These are phyloP conservation scores for Claviceps digitariae DNA, from an alignment of 2,329 filamentous ascomycete genomes.

Conservation along the genomic window DNA sequence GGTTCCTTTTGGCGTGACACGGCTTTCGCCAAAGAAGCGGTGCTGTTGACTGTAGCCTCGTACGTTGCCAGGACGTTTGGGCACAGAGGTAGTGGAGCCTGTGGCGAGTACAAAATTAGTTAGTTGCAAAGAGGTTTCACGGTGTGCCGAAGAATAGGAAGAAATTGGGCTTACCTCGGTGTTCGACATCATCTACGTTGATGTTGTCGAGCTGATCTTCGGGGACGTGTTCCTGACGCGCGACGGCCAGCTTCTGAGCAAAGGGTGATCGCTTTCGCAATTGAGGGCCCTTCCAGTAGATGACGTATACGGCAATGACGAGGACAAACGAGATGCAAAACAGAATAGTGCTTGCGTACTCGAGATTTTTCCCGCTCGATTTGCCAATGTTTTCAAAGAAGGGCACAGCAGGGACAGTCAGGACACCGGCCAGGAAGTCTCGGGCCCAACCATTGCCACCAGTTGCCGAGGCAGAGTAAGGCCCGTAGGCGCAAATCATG, in stretches of 20 bases:
- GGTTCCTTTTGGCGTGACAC: conserved; percentile 24
- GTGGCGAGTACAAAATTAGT: neutral
- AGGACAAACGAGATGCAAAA: conserved; percentile 48
- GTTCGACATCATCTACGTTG: conserved; percentile 11
- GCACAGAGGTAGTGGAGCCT: conserved; percentile 11
- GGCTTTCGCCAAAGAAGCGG: conserved; percentile 28
- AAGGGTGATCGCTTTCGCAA: conserved; percentile 50
- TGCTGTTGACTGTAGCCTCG: conserved; percentile 25
- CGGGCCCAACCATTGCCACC: conserved; percentile 64
- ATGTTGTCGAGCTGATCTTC: conserved; percentile 18
- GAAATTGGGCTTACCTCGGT: conserved; percentile 16
- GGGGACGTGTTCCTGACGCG: conserved; percentile 16
- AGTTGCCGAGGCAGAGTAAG: conserved; percentile 60
- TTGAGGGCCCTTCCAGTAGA: conserved; percentile 50
- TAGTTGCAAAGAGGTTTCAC: too few species aligned
- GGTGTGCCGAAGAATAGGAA: too few species aligned
- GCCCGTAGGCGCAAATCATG: conserved; percentile 62
- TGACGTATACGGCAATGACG: conserved; percentile 49
- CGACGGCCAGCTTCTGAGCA: conserved; percentile 45
- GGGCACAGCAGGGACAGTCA: conserved; percentile 54
- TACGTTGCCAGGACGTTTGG: conserved; percentile 9
- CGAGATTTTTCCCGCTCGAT: conserved; percentile 33
- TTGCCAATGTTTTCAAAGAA: conserved; percentile 45
- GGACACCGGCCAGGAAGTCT: conserved; percentile 59
- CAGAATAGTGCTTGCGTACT: conserved; percentile 50